These are phyloP conservation scores for Cadophora malorum DNA, from an alignment of 2,329 filamentous ascomycete species.

Conservation along the genomic window DNA sequence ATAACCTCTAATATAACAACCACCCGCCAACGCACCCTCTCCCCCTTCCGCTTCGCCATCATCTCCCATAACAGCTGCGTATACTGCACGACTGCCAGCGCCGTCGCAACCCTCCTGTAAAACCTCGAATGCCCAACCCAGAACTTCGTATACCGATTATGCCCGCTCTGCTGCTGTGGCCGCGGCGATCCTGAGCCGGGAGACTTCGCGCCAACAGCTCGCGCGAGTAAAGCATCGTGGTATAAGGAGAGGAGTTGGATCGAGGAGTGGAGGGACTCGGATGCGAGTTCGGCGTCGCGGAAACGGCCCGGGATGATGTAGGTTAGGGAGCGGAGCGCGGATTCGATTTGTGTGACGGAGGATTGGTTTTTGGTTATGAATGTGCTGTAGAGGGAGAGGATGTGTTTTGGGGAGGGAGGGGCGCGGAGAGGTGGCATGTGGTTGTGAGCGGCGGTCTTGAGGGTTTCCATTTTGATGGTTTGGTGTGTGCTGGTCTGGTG, in stretches of 20 bases:
- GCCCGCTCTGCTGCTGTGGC: slow-evolving; percentile 55
- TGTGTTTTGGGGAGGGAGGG: slow-evolving; percentile 60
- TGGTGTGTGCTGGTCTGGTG: not conserved
- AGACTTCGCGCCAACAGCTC: slow-evolving; percentile 60
- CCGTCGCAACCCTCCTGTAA: slow-evolving; percentile 81
- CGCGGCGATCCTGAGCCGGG: slow-evolving; percentile 51
- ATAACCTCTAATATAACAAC: slow-evolving; percentile 84
- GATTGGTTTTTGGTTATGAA: slow-evolving; percentile 96
- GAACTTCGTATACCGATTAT: slow-evolving; percentile 71
- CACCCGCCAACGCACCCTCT: slow-evolving; percentile 84
- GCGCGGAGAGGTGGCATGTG: slow-evolving; percentile 44
- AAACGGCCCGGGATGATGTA: slow-evolving; percentile 95
- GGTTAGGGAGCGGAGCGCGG: slow-evolving; percentile 86
- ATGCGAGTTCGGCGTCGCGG: slow-evolving; percentile 91
- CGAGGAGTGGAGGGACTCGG: slow-evolving; percentile 87
- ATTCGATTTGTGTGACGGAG: slow-evolving; percentile 94
- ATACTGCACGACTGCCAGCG: slow-evolving; percentile 90
- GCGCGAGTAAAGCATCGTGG: slow-evolving; percentile 85
- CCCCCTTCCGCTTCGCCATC: slow-evolving; percentile 85
- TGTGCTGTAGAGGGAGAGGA: slow-evolving; percentile 76
- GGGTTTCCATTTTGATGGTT: slow-evolving; percentile 13
- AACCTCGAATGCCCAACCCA: slow-evolving; percentile 68
- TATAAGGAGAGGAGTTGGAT: slow-evolving; percentile 92
- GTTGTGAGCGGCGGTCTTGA: slow-evolving; percentile 28
- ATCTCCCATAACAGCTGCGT: slow-evolving; percentile 98